These are phyloP conservation scores for Exidia glandulosa DNA, from an alignment of 768 basidiomycete species.

Conservation along the genomic window DNA sequence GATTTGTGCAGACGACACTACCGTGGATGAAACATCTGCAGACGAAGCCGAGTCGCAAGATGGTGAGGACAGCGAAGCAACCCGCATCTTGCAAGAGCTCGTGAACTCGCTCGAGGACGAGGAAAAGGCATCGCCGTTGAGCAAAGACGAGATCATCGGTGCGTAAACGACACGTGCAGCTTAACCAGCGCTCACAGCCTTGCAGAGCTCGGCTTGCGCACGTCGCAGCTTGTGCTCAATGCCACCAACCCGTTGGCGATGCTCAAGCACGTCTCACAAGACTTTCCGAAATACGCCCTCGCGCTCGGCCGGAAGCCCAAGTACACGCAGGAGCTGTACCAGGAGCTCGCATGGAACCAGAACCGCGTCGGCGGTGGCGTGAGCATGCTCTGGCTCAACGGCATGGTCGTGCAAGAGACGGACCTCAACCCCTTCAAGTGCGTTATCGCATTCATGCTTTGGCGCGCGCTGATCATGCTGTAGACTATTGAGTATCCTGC, in stretches of 20 bases:
- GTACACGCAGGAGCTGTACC: constrained; percentile 31
- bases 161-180: constrained; percentile 8
- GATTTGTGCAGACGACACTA: not conserved
- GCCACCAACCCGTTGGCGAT: constrained; percentile 43
- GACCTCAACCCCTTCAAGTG: constrained; percentile 64
- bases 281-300: constrained; percentile 81
- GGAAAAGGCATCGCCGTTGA: constrained; percentile 28
- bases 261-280: constrained; percentile 63
- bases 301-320: constrained; percentile 55
- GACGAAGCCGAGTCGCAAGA: constrained; percentile 3
- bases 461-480: not conserved
- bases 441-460: constrained; percentile 8
- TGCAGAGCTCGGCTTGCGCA: constrained; percentile 59
- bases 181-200: not conserved
- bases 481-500: constrained; percentile 58
- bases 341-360: constrained; percentile 51
- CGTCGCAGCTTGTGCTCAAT: constrained; percentile 61
- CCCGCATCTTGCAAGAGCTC: constrained; percentile 30
- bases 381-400: constrained; percentile 74
- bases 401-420: constrained; percentile 42
- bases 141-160: constrained; percentile 47
- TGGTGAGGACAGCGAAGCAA: constrained; percentile 21
- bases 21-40: not conserved
- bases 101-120: constrained; percentile 17
- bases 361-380: constrained; percentile 29